phyloP scores from a whole-genome alignment of 306 rosid genomes.

The Vigna unguiculata region DNA sequence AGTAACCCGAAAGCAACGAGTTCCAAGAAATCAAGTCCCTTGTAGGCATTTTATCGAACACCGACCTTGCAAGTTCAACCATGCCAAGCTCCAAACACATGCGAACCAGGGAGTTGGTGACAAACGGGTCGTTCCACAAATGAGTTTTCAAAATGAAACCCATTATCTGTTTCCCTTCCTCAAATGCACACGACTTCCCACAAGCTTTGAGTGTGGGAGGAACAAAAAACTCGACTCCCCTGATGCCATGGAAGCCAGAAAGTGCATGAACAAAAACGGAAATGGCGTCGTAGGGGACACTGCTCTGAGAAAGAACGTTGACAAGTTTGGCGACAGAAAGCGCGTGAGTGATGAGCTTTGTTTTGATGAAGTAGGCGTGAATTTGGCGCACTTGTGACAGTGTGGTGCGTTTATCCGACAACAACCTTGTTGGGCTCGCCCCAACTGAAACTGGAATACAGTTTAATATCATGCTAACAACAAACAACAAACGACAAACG shows the following conservation, averaged over 20 bases:
- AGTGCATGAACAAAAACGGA: constrained; percentile 53
- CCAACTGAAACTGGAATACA: constrained; percentile 31
- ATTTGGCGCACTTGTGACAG: constrained; percentile 54
- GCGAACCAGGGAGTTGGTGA: constrained; percentile 57
- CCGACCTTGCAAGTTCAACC: constrained; percentile 45
- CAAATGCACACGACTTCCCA: constrained; percentile 48
- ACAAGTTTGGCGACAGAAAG: constrained; percentile 48
- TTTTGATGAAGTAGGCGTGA: constrained; percentile 60
- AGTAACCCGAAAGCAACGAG: constrained; percentile 55
- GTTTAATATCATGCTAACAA: constrained; percentile 40
- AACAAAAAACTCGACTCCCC: constrained; percentile 50
- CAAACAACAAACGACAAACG: too few relatives aligned
- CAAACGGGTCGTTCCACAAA: constrained; percentile 54
- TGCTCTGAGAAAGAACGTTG: constrained; percentile 44
- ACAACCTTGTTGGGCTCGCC: constrained; percentile 37
- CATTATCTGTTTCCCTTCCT: constrained; percentile 58
- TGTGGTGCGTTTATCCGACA: constrained; percentile 55
- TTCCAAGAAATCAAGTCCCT: constrained; percentile 65
- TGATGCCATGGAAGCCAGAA: constrained; percentile 40
- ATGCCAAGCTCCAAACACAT: constrained; percentile 56
- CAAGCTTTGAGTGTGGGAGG: constrained; percentile 62
- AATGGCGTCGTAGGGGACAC: constrained; percentile 51
- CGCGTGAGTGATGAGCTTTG: constrained; percentile 55
- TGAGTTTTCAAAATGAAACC: constrained; percentile 54
- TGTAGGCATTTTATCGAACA: constrained; percentile 61